Conservation (phyloP, 2,329 filamentous ascomycete species). For the Phialophora verrucosa region DNA sequence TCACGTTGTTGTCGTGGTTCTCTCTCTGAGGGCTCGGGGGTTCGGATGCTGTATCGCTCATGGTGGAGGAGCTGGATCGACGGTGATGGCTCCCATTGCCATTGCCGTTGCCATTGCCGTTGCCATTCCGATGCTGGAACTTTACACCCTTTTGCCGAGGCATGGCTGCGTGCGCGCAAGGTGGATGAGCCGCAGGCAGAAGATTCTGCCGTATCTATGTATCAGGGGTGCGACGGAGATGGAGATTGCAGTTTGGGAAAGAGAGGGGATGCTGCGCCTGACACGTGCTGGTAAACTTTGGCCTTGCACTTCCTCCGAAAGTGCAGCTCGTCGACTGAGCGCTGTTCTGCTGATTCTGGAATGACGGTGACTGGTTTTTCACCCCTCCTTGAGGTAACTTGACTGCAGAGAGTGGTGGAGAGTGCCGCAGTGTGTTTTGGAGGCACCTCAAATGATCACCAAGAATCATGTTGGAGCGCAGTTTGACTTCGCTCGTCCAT, state of each 20-base stretch:
- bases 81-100: slow-evolving; percentile 52
- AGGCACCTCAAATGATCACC: not conserved
- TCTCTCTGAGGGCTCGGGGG: slow-evolving; percentile 55
- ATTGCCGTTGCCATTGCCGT: slow-evolving; percentile 59
- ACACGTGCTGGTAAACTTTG: slow-evolving; percentile 24
- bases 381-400: not conserved
- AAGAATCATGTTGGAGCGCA: slow-evolving; percentile 3
- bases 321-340: not conserved
- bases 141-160: slow-evolving; percentile 64
- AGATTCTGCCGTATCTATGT: not conserved
- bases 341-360: not conserved
- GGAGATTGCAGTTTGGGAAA: slow-evolving; percentile 10
- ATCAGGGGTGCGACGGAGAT: slow-evolving; percentile 18
- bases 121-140: slow-evolving; percentile 59
- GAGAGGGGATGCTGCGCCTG: slow-evolving; percentile 26
- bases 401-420: not conserved
- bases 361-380: not conserved
- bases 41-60: slow-evolving; percentile 59
- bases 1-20: slow-evolving; percentile 42
- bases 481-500: slow-evolving; percentile 1
- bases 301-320: not conserved
- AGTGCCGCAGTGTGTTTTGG: not conserved
- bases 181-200: slow-evolving; percentile 13
- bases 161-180: slow-evolving; percentile 46
- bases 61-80: slow-evolving; percentile 61